These are phyloP conservation scores for Aspergillus panamensis DNA, from an alignment of 495 filamentous ascomycete genomes.

Conservation along the genomic window DNA sequence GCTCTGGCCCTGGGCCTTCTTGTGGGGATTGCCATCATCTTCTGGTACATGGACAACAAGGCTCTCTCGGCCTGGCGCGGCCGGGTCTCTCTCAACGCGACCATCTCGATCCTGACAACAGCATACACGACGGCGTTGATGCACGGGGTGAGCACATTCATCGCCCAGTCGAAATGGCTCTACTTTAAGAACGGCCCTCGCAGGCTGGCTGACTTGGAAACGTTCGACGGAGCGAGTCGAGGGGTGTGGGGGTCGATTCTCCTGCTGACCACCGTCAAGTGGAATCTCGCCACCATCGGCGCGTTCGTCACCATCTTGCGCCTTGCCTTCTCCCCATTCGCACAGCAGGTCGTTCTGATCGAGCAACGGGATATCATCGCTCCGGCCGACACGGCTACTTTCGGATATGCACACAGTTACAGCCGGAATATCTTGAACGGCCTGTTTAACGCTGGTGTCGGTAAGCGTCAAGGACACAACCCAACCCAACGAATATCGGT, in stretches of 20 bases:
- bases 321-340: conserved; percentile 29
- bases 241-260: conserved; percentile 39
- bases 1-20: conserved; percentile 16
- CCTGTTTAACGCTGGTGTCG: neutral
- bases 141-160: conserved; percentile 21
- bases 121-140: conserved; percentile 19
- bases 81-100: conserved; percentile 20
- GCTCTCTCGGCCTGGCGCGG: conserved; percentile 17
- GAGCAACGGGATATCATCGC: conserved; percentile 16
- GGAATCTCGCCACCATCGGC: conserved; percentile 29
- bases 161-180: conserved; percentile 37
- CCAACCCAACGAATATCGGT: neutral
- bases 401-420: conserved; percentile 21
- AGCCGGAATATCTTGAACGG: neutral
- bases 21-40: conserved; percentile 16
- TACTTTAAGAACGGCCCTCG: conserved; percentile 29
- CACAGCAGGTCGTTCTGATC: conserved; percentile 29
- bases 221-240: conserved; percentile 41
- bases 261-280: conserved; percentile 18
- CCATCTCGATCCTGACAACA: conserved; percentile 23
- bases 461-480: conserved; percentile 13
- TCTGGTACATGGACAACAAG: conserved; percentile 23
- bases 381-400: conserved; percentile 7
- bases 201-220: conserved; percentile 32
- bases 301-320: conserved; percentile 29